Evolutionary conservation across 257 asterid genomes (phyloP).

Genomic region (Lithospermum erythrorhizon): DNA sequence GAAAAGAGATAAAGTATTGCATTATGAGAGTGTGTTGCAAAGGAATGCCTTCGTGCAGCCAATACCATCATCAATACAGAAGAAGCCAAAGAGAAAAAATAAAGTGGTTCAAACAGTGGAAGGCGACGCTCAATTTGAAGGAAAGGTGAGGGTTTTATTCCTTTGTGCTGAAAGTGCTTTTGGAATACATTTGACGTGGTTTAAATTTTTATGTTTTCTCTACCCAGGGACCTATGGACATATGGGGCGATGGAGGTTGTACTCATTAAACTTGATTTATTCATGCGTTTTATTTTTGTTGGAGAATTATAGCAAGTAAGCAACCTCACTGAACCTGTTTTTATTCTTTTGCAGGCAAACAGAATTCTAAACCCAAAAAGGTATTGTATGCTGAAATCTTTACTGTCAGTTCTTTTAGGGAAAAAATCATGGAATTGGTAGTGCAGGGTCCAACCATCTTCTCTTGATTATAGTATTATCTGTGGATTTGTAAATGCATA

Average conservation of each 20-base stretch:
- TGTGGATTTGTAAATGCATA: neutral
- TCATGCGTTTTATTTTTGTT: neutral
- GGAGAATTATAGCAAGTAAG: neutral
- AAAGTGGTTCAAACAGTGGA: constrained; percentile 25
- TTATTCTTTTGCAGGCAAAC: constrained; percentile 41
- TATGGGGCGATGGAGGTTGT: constrained; percentile 60
- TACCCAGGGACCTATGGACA: constrained; percentile 46
- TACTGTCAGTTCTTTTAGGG: too few relatives aligned
- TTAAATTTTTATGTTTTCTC: neutral
- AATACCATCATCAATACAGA: constrained; percentile 60
- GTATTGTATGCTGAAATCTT: constrained; percentile 16
- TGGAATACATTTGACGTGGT: constrained; percentile 8
- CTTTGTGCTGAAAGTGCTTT: neutral
- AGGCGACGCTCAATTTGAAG: constrained; percentile 18
- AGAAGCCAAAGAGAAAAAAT: constrained; percentile 38
- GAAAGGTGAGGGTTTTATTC: constrained; percentile 30
- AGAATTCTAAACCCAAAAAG: constrained; percentile 35
- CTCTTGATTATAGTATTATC: neutral
- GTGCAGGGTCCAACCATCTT: neutral
- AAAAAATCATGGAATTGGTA: neutral
- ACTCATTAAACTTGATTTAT: constrained; percentile 1
- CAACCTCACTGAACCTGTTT: neutral
- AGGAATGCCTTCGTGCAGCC: constrained; percentile 66
- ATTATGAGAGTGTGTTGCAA: constrained; percentile 65
- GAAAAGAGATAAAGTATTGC: constrained; percentile 60